Evolutionary conservation across 441 rosid species (phyloP).

Genomic region (Adansonia grandidieri): DNA sequence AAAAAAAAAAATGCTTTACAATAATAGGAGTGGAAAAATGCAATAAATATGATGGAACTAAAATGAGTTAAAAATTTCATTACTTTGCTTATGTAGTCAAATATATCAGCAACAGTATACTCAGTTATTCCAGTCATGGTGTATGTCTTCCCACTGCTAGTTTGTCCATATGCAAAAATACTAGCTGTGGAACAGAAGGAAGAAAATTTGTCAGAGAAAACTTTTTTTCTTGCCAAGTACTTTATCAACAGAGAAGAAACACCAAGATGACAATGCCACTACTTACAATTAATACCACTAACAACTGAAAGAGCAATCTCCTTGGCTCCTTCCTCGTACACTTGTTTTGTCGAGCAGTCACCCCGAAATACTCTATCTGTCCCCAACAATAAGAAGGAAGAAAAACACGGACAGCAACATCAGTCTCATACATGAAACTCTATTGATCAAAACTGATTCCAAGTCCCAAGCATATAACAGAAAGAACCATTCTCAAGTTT

Average conservation of each 20-base stretch:
- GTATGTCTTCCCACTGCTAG: slow-evolving; percentile 92
- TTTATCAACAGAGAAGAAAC: slow-evolving; percentile 11
- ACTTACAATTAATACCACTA: slow-evolving; percentile 87
- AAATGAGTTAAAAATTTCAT: slow-evolving; percentile 25
- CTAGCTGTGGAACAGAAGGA: slow-evolving; percentile 59
- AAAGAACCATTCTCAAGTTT: slow-evolving; percentile 10
- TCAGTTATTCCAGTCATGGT: slow-evolving; percentile 88
- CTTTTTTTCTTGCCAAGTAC: slow-evolving; percentile 11
- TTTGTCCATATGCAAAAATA: slow-evolving; percentile 89
- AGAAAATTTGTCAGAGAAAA: slow-evolving; percentile 18
- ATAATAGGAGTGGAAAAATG: background rate
- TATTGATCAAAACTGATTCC: slow-evolving; percentile 14
- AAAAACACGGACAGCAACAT: background rate
- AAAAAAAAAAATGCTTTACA: slow-evolving; percentile 13
- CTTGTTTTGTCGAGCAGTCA: slow-evolving; percentile 72
- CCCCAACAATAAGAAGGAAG: slow-evolving; percentile 26
- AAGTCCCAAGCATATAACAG: background rate
- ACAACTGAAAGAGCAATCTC: slow-evolving; percentile 92
- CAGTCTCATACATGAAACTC: background rate
- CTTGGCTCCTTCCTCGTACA: slow-evolving; percentile 80
- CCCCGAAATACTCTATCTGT: slow-evolving; percentile 88
- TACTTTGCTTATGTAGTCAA: slow-evolving; percentile 74
- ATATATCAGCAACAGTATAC: slow-evolving; percentile 75
- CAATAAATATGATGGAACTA: slow-evolving; percentile 25
- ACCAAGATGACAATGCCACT: slow-evolving; percentile 3